phyloP scores from a whole-genome alignment of 1,284 basidiomycete species.

The Irpex sp. region DNA sequence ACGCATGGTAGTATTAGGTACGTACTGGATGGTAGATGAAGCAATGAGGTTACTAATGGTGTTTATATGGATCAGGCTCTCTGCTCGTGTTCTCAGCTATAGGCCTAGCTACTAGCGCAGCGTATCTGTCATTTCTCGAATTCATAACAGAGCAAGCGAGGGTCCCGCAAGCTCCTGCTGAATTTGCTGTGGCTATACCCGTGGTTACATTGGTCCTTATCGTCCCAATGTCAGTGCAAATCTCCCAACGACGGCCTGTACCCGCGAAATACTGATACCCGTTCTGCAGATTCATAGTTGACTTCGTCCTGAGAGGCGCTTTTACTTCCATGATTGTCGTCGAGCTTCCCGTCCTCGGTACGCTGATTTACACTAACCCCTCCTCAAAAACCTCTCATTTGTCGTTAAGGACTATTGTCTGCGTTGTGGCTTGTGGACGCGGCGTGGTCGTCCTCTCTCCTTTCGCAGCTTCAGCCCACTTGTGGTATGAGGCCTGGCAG shows the following conservation, averaged over 20 bases:
- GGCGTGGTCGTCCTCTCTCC: slow-evolving; percentile 6
- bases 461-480: slow-evolving; percentile 1
- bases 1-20: neutral
- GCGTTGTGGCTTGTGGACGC: slow-evolving; percentile 14
- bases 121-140: neutral
- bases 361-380: neutral
- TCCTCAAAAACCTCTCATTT: neutral
- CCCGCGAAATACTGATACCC: neutral
- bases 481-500: neutral
- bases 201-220: neutral
- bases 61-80: neutral
- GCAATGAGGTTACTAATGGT: neutral
- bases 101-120: neutral
- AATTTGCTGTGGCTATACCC: neutral
- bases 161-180: neutral
- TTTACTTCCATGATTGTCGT: slow-evolving; percentile 26
- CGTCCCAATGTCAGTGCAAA: neutral
- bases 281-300: slow-evolving; percentile 19
- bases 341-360: slow-evolving; percentile 26
- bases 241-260: neutral
- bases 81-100: neutral
- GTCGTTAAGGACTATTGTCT: slow-evolving; percentile 6
- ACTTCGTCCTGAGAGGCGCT: slow-evolving; percentile 19
- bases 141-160: neutral
- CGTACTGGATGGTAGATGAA: neutral